Evolutionary conservation across 1,284 basidiomycete genomes (phyloP).

Genomic region (Xerocomus amazonicus): DNA sequence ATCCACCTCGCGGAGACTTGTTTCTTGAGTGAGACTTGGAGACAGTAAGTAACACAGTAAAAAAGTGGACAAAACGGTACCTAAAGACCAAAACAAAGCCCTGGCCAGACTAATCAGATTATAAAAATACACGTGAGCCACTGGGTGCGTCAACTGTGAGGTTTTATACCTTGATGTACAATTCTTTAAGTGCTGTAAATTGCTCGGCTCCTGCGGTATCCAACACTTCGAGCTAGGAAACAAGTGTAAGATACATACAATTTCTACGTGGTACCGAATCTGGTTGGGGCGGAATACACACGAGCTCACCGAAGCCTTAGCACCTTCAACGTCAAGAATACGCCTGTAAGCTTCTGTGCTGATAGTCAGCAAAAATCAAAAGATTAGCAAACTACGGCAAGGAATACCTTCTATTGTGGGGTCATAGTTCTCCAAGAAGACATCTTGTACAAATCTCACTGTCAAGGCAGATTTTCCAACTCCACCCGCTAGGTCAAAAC

Average conservation of each 20-base stretch:
- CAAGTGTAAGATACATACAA: constrained; percentile 11
- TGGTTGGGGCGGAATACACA: constrained; percentile 20
- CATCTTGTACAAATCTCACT: constrained; percentile 71
- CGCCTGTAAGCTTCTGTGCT: constrained; percentile 46
- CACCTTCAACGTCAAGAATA: constrained; percentile 58
- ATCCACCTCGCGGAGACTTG: constrained; percentile 74
- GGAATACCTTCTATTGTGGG: constrained; percentile 75
- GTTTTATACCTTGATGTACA: constrained; percentile 65
- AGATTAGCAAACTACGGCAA: background rate
- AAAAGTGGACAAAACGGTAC: constrained; percentile 32
- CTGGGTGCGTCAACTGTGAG: background rate
- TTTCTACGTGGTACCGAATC: constrained; percentile 11
- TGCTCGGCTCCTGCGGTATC: constrained; percentile 92
- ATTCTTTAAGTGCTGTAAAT: constrained; percentile 74
- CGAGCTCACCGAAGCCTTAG: constrained; percentile 48
- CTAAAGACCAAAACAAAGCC: constrained; percentile 86
- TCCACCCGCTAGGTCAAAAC: constrained; percentile 57
- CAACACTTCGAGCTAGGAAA: constrained; percentile 70
- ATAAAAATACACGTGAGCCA: constrained; percentile 3
- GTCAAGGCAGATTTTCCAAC: constrained; percentile 81
- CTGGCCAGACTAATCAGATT: constrained; percentile 54
- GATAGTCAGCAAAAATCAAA: constrained; percentile 1
- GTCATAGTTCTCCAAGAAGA: constrained; percentile 76
- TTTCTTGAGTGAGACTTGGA: constrained; percentile 70
- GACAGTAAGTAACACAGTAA: constrained; percentile 9